These are phyloP conservation scores for Hypoxylon sp. DNA, from an alignment of 2,329 filamentous ascomycete genomes.

Conservation along the genomic window DNA sequence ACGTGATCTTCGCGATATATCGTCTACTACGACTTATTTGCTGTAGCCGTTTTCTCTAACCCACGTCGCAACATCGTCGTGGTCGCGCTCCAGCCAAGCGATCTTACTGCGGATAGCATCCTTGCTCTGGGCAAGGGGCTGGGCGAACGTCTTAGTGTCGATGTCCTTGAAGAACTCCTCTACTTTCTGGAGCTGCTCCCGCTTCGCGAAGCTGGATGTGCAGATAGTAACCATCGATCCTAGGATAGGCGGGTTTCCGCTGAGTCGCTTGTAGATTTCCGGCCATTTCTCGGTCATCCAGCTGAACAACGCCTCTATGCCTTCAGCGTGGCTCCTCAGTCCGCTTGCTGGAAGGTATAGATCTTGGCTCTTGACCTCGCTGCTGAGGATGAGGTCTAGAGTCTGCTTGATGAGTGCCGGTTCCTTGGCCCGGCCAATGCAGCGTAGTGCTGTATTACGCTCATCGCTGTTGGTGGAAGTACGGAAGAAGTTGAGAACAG, in stretches of 20 bases:
- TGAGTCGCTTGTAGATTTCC: conserved; percentile 83
- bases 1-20: conserved; percentile 19
- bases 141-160: conserved; percentile 88
- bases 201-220: conserved; percentile 83
- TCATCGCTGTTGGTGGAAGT: conserved; percentile 85
- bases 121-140: conserved; percentile 88
- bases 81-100: conserved; percentile 83
- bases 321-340: conserved; percentile 81
- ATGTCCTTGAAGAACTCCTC: conserved; percentile 85
- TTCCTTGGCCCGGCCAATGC: conserved; percentile 82
- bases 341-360: conserved; percentile 90
- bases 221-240: conserved; percentile 86
- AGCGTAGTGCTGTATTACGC: conserved; percentile 90
- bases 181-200: conserved; percentile 81
- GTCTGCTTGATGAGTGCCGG: conserved; percentile 87
- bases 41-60: conserved; percentile 75
- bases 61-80: conserved; percentile 77
- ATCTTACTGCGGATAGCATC: conserved; percentile 89
- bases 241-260: conserved; percentile 88
- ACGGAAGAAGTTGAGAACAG: conserved; percentile 81
- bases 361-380: conserved; percentile 93
- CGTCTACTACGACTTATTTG: conserved; percentile 42
- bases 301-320: conserved; percentile 83
- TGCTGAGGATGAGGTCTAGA: conserved; percentile 79
- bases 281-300: conserved; percentile 94